phyloP scores from a whole-genome alignment of 345 rosid species.

The Pugionium cornutum region DNA sequence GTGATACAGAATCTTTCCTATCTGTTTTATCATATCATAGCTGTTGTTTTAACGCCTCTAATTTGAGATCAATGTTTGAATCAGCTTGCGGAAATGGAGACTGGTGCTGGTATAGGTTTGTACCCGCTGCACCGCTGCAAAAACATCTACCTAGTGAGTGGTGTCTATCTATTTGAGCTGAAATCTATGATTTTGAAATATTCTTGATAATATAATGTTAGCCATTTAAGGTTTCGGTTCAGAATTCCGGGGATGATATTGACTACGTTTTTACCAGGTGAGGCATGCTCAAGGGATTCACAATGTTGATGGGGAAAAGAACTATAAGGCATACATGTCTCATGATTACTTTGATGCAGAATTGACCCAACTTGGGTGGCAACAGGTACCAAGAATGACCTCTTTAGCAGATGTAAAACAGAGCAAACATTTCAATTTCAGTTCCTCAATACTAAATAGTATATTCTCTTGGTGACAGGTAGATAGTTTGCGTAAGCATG shows the following conservation, averaged over 20 bases:
- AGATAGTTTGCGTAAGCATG: slow-evolving; percentile 85
- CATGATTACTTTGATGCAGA: slow-evolving; percentile 90
- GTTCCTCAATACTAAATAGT: not conserved
- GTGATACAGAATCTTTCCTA: not conserved
- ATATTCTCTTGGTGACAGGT: slow-evolving; percentile 52
- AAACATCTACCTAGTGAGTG: slow-evolving; percentile 83
- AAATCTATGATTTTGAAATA: slow-evolving; percentile 31
- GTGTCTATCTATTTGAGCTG: slow-evolving; percentile 32
- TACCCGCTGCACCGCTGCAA: slow-evolving; percentile 96
- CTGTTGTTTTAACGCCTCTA: slow-evolving; percentile 3
- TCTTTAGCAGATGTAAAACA: not conserved
- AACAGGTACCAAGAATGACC: slow-evolving; percentile 50
- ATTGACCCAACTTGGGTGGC: slow-evolving; percentile 90
- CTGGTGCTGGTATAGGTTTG: slow-evolving; percentile 61
- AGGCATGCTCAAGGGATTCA: slow-evolving; percentile 98
- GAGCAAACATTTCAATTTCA: not conserved
- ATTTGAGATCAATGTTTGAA: not conserved
- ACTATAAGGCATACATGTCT: slow-evolving; percentile 76
- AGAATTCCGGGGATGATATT: not conserved
- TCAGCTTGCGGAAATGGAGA: slow-evolving; percentile 69
- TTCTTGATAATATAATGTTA: slow-evolving; percentile 50
- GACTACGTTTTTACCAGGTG: slow-evolving; percentile 59
- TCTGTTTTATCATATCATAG: not conserved
- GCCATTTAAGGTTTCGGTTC: not conserved
- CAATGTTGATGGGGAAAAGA: slow-evolving; percentile 96